Base-by-base conservation (phyloP, 2,329 filamentous ascomycete genomes). In the Colletotrichum destructivum region DNA sequence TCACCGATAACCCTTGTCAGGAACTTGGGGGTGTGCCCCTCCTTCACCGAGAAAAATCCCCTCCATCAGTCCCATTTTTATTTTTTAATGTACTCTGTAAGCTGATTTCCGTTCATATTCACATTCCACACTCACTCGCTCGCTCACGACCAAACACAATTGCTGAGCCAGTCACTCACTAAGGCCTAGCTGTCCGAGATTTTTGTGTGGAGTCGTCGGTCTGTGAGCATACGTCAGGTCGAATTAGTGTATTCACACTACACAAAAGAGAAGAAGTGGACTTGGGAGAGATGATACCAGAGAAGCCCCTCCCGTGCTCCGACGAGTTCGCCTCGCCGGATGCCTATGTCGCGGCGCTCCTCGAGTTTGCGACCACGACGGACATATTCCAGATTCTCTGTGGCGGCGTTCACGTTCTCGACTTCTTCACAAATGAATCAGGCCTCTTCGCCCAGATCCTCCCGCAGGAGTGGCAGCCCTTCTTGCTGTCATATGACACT, bases 331-430 rank as follows among this genome's bases (percentile, higher is more conserved):
- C 85, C 47, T 90, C 89, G 55, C 84, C 90, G 7, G 93, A 98
- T 59, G 88, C 91, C 64, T 99, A 98, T 81, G 88, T 98, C 60
- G 87, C 93, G 35, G 91, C 91, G 21, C 88, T 98, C 15, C 86
- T 98, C 35, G 80, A 90, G 23, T 98, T 98, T 77, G 89, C 91
- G 1, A 91, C 91, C 7, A 91, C 90, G 2, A 93, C 93, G 56
- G 89, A 92, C 65, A 86, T 94, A 1, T 95, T 98, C 76, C 93
- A 94, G 75, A 94, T 94, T 35, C 87, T 99, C n/a, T 98, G 95
- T 79, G 96, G 96, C 65, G 95, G 96, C n/a, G 94, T 98, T 0
- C 96, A 99, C 79, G 95, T 99, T 74, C 88, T 98, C 68, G 96
- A 99, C 81, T 98, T 99, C 82, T 94, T 98, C 83, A 98, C 95